A percentile compares a stretch with the other conserved stretches of the same genome.
These are phyloP conservation scores for Gossypium herbaceum DNA, from an alignment of 345 rosid genomes.

Conservation along the genomic window DNA sequence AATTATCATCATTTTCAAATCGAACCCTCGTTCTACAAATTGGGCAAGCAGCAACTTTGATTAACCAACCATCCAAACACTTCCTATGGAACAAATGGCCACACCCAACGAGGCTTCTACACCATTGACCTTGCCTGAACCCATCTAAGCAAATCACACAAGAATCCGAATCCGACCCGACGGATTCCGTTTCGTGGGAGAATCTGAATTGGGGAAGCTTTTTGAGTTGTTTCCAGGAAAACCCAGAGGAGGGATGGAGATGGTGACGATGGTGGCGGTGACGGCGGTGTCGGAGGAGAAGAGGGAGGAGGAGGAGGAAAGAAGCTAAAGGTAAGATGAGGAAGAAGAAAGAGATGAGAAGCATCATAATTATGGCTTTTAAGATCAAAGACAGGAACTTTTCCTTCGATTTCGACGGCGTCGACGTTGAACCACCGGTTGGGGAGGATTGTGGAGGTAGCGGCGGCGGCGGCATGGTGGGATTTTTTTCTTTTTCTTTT, in stretches of 20 bases:
- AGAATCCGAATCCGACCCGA: conserved; percentile 26
- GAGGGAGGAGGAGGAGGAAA: conserved; percentile 48
- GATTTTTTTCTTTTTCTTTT: neutral
- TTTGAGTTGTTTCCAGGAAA: conserved; percentile 45
- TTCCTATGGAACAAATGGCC: conserved; percentile 75
- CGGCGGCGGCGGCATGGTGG: conserved; percentile 21
- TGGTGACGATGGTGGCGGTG: conserved; percentile 26
- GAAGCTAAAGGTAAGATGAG: conserved; percentile 51
- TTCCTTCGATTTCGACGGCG: conserved; percentile 41
- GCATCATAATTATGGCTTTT: conserved; percentile 61
- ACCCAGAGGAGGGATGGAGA: conserved; percentile 32
- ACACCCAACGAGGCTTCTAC: conserved; percentile 60
- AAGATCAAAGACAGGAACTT: conserved; percentile 55
- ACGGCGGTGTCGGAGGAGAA: conserved; percentile 37
- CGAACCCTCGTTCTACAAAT: conserved; percentile 55
- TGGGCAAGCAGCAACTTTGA: conserved; percentile 68
- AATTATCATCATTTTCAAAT: conserved; percentile 23
- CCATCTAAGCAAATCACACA: conserved; percentile 81
- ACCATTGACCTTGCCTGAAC: conserved; percentile 76
- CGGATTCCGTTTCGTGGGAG: conserved; percentile 13
- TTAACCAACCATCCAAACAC: conserved; percentile 82
- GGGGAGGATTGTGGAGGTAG: conserved; percentile 7
- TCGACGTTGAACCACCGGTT: conserved; percentile 13
- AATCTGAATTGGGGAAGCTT: conserved; percentile 62
- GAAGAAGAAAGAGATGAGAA: conserved; percentile 52